A percentile compares a stretch with the other conserved stretches of the same genome.
Evolutionary conservation across 1,139 yeast genomes (phyloP).

Genomic region (Ashbya aceris): DNA sequence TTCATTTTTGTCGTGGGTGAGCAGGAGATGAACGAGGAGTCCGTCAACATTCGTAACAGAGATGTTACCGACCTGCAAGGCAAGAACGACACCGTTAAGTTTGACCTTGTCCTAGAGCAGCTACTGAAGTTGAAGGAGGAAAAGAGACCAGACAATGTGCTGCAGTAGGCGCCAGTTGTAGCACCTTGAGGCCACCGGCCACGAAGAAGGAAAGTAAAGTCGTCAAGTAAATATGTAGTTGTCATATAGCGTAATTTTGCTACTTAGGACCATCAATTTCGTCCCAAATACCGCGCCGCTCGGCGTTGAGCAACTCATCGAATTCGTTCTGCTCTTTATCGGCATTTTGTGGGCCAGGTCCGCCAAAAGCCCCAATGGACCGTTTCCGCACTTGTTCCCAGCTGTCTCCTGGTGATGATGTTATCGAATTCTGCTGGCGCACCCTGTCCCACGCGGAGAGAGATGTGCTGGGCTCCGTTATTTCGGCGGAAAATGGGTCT

Average conservation of each 20-base stretch:
- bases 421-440: slow-evolving; percentile 12
- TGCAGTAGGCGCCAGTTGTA: slow-evolving; percentile 12
- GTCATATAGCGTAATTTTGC: no score
- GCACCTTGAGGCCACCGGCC: neutral
- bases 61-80: slow-evolving; percentile 80
- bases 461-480: neutral
- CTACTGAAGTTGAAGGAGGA: slow-evolving; percentile 53
- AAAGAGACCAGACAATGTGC: slow-evolving; percentile 57
- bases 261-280: no score
- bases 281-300: no score
- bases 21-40: slow-evolving; percentile 65
- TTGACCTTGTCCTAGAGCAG: slow-evolving; percentile 63
- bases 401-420: neutral
- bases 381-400: slow-evolving; percentile 20
- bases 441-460: slow-evolving; percentile 22
- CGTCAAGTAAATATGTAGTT: no score
- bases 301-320: no score
- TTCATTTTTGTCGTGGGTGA: slow-evolving; percentile 95
- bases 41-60: slow-evolving; percentile 90
- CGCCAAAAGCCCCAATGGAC: no score
- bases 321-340: no score
- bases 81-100: slow-evolving; percentile 72
- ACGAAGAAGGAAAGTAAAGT: no score
- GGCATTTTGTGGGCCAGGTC: no score
- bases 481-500: neutral